A percentile compares a stretch with the other conserved stretches of the same genome.
Evolutionary conservation across 2,329 filamentous ascomycete genomes (phyloP).

Genomic region (Diaporthe vexans): DNA sequence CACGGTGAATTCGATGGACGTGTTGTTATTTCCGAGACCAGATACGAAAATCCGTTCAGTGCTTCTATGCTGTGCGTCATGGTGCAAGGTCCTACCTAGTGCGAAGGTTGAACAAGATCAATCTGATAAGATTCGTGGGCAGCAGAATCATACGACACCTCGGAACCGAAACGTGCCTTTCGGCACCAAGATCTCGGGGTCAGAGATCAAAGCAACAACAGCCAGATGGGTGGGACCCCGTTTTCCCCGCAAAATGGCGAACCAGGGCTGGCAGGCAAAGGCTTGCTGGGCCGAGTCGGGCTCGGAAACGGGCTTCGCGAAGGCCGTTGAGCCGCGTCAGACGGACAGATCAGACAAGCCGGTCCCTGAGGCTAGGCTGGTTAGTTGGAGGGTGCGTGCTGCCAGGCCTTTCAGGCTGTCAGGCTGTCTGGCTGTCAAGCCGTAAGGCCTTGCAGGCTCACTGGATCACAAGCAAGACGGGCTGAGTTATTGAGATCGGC

Average conservation of each 20-base stretch:
- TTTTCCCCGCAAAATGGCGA: constrained; percentile 28
- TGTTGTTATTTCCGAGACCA: neutral
- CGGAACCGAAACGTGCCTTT: constrained; percentile 11
- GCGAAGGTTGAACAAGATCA: neutral
- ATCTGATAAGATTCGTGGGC: constrained; percentile 27
- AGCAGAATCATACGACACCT: constrained; percentile 18
- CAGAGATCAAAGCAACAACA: neutral
- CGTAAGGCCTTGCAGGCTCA: neutral
- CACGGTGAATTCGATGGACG: neutral
- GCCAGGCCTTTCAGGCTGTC: neutral
- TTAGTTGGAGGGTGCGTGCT: neutral
- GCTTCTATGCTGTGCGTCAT: neutral
- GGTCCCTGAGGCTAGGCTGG: constrained; percentile 3
- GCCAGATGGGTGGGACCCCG: constrained; percentile 15
- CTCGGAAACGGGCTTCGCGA: constrained; percentile 25
- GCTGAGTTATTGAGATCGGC: constrained; percentile 15
- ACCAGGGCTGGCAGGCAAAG: neutral
- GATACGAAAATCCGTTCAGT: neutral
- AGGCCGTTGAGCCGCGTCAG: constrained; percentile 23
- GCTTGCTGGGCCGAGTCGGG: constrained; percentile 22
- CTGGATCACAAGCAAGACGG: constrained; percentile 2
- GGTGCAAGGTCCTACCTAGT: neutral
- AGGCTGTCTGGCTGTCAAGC: too few relatives aligned
- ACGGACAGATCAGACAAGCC: constrained; percentile 31
- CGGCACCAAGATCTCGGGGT: constrained; percentile 27